Percentiles rank a stretch among this genome's conserved stretches.
phyloP scores from a whole-genome alignment of 306 rosid genomes.

The Dryas alaskensis region DNA sequence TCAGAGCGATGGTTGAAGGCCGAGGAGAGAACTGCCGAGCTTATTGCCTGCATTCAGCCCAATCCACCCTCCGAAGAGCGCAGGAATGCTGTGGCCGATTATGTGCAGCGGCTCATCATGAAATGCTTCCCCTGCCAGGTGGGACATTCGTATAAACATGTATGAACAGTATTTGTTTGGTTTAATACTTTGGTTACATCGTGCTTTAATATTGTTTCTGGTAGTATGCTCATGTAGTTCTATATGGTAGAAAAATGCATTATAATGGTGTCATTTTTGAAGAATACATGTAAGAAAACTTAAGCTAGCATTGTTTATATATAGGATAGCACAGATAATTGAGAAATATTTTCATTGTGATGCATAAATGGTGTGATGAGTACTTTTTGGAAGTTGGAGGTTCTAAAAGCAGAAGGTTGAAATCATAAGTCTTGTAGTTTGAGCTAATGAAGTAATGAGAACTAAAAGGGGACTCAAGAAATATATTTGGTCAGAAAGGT shows the following conservation, averaged over 20 bases:
- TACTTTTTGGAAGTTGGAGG: neutral
- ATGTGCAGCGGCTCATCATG: slow-evolving; percentile 70
- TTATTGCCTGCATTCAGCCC: slow-evolving; percentile 94
- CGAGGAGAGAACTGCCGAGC: slow-evolving; percentile 85
- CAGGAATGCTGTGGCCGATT: slow-evolving; percentile 75
- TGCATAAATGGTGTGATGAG: neutral
- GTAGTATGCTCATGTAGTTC: slow-evolving; percentile 4
- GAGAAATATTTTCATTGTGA: neutral
- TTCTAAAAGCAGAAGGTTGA: neutral
- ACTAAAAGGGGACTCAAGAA: neutral
- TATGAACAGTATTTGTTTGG: neutral
- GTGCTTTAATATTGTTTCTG: neutral
- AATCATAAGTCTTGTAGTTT: neutral
- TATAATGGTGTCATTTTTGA: slow-evolving; percentile 10
- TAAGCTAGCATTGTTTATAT: neutral
- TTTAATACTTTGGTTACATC: neutral
- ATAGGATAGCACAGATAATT: neutral
- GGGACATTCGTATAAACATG: slow-evolving; percentile 6
- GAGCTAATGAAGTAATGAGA: neutral
- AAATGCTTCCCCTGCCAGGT: slow-evolving; percentile 96
- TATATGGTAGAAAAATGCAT: neutral
- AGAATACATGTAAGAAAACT: neutral
- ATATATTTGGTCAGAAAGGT: neutral
- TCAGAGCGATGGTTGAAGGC: slow-evolving; percentile 79
- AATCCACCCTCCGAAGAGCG: slow-evolving; percentile 78